Percentiles rank a stretch among this genome's conserved stretches.
Evolutionary conservation across 768 basidiomycete species (phyloP).

Genomic region (Phylloporus rhodoxanthus): DNA sequence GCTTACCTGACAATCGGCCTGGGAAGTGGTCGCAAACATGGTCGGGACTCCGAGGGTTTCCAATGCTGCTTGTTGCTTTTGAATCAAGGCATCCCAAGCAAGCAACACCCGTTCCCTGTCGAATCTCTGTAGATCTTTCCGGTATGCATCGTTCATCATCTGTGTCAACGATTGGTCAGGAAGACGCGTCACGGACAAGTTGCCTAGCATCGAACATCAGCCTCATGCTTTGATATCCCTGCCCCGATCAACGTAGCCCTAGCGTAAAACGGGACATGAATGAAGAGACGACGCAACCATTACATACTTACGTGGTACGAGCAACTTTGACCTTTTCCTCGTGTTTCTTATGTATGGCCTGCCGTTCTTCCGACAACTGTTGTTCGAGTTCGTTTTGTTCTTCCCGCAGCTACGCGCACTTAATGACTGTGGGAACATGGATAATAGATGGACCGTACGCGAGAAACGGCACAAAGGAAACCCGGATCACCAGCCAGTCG

Average conservation of each 20-base stretch:
- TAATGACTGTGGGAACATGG: constrained; percentile 6
- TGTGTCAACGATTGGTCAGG: constrained; percentile 31
- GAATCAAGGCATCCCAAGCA: constrained; percentile 72
- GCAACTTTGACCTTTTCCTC: constrained; percentile 68
- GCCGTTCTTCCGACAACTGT: constrained; percentile 63
- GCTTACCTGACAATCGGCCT: constrained; percentile 53
- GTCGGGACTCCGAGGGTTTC: constrained; percentile 59
- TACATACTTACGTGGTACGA: constrained; percentile 50
- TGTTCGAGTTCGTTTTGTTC: constrained; percentile 69
- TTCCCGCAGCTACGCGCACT: constrained; percentile 49
- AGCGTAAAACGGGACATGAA: constrained; percentile 3
- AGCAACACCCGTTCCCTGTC: constrained; percentile 63
- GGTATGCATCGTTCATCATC: constrained; percentile 62
- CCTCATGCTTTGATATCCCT: constrained; percentile 61
- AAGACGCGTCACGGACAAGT: constrained; percentile 1
- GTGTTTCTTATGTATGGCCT: constrained; percentile 55
- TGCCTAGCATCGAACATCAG: constrained; percentile 25
- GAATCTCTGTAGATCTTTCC: constrained; percentile 59
- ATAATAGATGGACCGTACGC: constrained; percentile 36
- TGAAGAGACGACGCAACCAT: not conserved
- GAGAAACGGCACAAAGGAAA: constrained; percentile 45
- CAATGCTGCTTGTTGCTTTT: constrained; percentile 63
- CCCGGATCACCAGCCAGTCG: constrained; percentile 48
- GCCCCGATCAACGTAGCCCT: constrained; percentile 67
- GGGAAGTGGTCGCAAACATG: constrained; percentile 56